Percentiles rank a stretch among this genome's conserved stretches.
Evolutionary conservation across 192 early-diverging fungal species (phyloP).

Genomic region (Mortierella hygrophila): DNA sequence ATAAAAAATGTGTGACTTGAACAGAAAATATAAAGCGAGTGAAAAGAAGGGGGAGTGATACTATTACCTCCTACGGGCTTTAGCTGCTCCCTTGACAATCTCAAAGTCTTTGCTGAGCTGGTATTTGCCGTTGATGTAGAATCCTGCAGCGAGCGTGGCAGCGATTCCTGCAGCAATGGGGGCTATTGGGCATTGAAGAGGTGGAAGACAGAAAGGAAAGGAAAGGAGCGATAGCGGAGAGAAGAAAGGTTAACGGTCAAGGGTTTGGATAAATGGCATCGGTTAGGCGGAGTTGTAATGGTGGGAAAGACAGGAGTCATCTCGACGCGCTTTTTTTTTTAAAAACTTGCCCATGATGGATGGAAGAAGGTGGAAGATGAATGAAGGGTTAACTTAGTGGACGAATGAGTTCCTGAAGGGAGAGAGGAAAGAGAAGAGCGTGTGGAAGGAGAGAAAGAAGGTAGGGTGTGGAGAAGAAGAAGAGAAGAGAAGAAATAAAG

Average conservation of each 20-base stretch:
- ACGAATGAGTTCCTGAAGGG: background rate
- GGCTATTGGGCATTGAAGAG: constrained; percentile 1
- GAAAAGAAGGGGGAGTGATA: background rate
- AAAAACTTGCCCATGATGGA: background rate
- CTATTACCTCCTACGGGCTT: constrained; percentile 25
- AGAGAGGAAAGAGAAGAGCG: background rate
- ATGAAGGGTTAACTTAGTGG: background rate
- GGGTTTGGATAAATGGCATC: background rate
- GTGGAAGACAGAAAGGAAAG: background rate
- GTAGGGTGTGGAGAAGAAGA: background rate
- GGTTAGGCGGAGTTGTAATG: background rate
- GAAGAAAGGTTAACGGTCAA: background rate
- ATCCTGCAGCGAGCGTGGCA: constrained; percentile 27
- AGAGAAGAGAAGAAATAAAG: background rate
- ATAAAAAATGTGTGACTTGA: background rate
- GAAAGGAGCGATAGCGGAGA: background rate
- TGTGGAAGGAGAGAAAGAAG: too few relatives aligned
- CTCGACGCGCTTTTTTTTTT: background rate
- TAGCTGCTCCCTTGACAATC: background rate
- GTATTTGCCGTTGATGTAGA: constrained; percentile 38
- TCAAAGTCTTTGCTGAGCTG: constrained; percentile 37
- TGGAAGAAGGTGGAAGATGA: background rate
- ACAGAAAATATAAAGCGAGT: background rate
- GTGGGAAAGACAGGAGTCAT: background rate
- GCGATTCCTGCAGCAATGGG: constrained; percentile 26